Evolutionary conservation across 768 basidiomycete species (phyloP).

Genomic region (Amanita thiersii): DNA sequence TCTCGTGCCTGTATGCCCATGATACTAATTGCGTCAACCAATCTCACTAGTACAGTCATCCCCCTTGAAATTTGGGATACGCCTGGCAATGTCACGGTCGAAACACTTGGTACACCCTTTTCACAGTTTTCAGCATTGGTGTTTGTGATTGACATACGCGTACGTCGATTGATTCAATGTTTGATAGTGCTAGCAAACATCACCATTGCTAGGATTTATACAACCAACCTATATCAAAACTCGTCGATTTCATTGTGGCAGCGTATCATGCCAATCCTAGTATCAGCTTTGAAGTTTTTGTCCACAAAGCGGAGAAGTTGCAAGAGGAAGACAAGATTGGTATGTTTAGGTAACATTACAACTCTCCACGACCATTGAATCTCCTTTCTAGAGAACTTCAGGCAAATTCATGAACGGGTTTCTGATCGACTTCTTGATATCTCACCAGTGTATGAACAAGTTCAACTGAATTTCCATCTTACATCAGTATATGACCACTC

Average conservation of each 20-base stretch:
- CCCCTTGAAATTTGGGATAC: slow-evolving; percentile 96
- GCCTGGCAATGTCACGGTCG: slow-evolving; percentile 76
- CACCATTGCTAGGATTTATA: slow-evolving; percentile 57
- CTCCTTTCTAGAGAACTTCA: slow-evolving; percentile 64
- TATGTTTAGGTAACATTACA: slow-evolving; percentile 22
- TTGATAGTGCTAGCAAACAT: not conserved
- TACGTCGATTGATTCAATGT: slow-evolving; percentile 26
- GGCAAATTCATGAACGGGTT: slow-evolving; percentile 84
- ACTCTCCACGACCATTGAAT: not conserved
- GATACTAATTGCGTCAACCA: slow-evolving; percentile 4
- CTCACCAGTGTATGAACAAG: slow-evolving; percentile 66
- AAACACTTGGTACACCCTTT: slow-evolving; percentile 68
- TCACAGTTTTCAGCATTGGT: slow-evolving; percentile 79
- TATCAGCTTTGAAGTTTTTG: slow-evolving; percentile 84
- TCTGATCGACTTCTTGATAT: slow-evolving; percentile 76
- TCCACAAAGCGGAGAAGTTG: slow-evolving; percentile 90
- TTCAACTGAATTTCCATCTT: slow-evolving; percentile 80
- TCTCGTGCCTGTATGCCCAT: not conserved
- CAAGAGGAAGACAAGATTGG: slow-evolving; percentile 89
- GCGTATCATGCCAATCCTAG: slow-evolving; percentile 69
- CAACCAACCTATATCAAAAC: slow-evolving; percentile 73
- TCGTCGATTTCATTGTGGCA: slow-evolving; percentile 74
- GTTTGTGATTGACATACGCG: slow-evolving; percentile 94
- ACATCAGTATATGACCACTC: slow-evolving; percentile 93
- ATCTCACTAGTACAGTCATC: slow-evolving; percentile 65